phyloP scores from a whole-genome alignment of 2,329 filamentous ascomycete species.

The Colletotrichum horii region DNA sequence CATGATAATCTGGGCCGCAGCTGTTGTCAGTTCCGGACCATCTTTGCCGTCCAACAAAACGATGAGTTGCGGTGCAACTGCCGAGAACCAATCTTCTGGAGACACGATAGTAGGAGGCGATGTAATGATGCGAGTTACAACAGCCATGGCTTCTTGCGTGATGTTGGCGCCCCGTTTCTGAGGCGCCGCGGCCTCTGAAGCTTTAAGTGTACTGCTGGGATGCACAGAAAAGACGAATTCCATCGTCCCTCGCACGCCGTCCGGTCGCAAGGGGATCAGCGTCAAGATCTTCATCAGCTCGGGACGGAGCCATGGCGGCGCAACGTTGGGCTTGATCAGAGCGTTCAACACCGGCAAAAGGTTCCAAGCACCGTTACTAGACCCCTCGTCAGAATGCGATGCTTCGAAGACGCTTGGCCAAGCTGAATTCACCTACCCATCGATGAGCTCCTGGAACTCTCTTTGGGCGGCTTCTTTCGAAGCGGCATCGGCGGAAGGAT shows the following conservation, averaged over 20 bases:
- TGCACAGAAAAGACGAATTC: slow-evolving; percentile 77
- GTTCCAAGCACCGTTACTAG: slow-evolving; percentile 46
- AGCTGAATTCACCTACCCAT: slow-evolving; percentile 42
- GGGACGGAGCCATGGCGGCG: slow-evolving; percentile 64
- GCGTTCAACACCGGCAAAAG: slow-evolving; percentile 68
- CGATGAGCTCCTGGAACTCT: slow-evolving; percentile 53
- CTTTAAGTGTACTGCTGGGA: slow-evolving; percentile 51
- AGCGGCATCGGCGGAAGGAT: slow-evolving; percentile 42
- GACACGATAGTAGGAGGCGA: slow-evolving; percentile 60
- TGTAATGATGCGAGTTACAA: slow-evolving; percentile 67
- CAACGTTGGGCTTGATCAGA: slow-evolving; percentile 64
- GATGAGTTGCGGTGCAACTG: slow-evolving; percentile 66
- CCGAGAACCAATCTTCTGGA: slow-evolving; percentile 63
- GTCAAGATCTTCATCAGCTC: slow-evolving; percentile 64
- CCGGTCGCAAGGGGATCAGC: slow-evolving; percentile 62
- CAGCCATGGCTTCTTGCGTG: slow-evolving; percentile 70
- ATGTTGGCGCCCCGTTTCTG: slow-evolving; percentile 67
- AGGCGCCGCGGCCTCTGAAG: slow-evolving; percentile 44
- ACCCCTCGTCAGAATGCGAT: slow-evolving; percentile 23
- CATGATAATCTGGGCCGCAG: slow-evolving; percentile 66
- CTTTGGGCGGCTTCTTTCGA: slow-evolving; percentile 36
- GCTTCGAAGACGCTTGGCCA: slow-evolving; percentile 1
- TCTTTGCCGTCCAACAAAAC: slow-evolving; percentile 65
- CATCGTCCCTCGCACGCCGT: slow-evolving; percentile 70
- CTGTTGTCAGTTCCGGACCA: slow-evolving; percentile 62